Evolutionary conservation across 192 early-diverging fungal species (phyloP).

Genomic region (Backusella macrospora): DNA sequence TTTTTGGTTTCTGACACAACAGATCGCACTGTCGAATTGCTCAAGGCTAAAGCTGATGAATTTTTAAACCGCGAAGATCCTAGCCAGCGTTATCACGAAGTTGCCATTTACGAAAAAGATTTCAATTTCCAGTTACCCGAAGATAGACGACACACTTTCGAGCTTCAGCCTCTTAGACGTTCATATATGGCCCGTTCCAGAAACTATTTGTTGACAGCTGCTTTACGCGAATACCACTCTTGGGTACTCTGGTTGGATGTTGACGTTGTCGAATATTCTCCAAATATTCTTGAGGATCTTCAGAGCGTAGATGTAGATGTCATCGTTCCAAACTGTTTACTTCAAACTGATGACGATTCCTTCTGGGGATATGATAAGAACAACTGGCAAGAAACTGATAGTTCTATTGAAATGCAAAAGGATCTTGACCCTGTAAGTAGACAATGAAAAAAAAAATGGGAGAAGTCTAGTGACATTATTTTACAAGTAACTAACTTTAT

Average conservation of each 20-base stretch:
- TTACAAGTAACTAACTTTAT: background rate
- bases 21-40: conserved; percentile 52
- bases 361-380: conserved; percentile 59
- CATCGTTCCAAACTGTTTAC: conserved; percentile 61
- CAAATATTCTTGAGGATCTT: conserved; percentile 57
- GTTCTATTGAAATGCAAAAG: conserved; percentile 46
- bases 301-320: conserved; percentile 58
- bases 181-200: conserved; percentile 59
- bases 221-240: conserved; percentile 48
- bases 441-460: background rate
- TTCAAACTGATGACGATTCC: conserved; percentile 23
- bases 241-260: conserved; percentile 67
- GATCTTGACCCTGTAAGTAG: conserved; percentile 24
- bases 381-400: conserved; percentile 57
- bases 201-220: conserved; percentile 57
- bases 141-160: conserved; percentile 50
- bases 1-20: conserved; percentile 64
- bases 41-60: conserved; percentile 38
- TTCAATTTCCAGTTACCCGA: conserved; percentile 55
- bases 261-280: conserved; percentile 57
- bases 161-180: conserved; percentile 53
- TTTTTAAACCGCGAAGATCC: conserved; percentile 14
- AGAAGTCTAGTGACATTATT: background rate
- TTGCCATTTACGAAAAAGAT: conserved; percentile 58
- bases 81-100: conserved; percentile 38